Conservation (phyloP, 208 protist genomes). For the Trypanosoma platydactyli region DNA sequence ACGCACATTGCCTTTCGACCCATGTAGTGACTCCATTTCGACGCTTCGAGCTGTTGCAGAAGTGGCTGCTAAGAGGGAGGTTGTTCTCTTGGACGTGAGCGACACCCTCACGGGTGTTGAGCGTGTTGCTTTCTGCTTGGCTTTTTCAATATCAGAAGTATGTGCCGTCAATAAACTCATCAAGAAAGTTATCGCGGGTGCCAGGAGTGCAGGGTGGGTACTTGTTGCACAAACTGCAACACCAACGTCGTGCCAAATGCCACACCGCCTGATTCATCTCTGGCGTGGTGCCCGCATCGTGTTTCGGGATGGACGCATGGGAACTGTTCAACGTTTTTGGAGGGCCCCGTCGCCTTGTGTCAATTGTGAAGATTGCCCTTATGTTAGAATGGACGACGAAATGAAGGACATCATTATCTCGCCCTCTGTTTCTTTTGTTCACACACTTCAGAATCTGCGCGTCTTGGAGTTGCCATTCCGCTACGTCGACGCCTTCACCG, state of each 20-base stretch:
- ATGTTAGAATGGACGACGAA: slow-evolving; percentile 18
- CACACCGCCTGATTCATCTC: slow-evolving; percentile 9
- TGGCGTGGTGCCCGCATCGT: slow-evolving; percentile 22
- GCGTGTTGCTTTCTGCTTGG: slow-evolving; percentile 16
- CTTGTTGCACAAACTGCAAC: slow-evolving; percentile 17
- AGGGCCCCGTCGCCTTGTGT: neutral
- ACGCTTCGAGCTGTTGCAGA: neutral
- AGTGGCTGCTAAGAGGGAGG: neutral
- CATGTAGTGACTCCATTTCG: neutral
- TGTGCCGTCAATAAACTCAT: neutral
- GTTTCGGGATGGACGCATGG: slow-evolving; percentile 14
- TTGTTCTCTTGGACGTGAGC: slow-evolving; percentile 15
- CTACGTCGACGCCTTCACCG: slow-evolving; percentile 17
- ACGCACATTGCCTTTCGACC: slow-evolving; percentile 5
- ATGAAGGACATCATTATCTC: neutral
- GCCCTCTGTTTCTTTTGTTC: neutral
- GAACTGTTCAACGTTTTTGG: slow-evolving; percentile 13
- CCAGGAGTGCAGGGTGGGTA: slow-evolving; percentile 9
- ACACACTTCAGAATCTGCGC: neutral
- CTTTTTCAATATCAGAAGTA: slow-evolving; percentile 4
- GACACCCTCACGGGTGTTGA: slow-evolving; percentile 5
- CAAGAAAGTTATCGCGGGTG: neutral
- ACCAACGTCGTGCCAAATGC: slow-evolving; percentile 15
- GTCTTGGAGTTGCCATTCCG: slow-evolving; percentile 18
- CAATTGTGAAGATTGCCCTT: slow-evolving; percentile 3